These are phyloP conservation scores for Monosporozyma solicola DNA, from an alignment of 805 yeast genomes.

Conservation along the genomic window DNA sequence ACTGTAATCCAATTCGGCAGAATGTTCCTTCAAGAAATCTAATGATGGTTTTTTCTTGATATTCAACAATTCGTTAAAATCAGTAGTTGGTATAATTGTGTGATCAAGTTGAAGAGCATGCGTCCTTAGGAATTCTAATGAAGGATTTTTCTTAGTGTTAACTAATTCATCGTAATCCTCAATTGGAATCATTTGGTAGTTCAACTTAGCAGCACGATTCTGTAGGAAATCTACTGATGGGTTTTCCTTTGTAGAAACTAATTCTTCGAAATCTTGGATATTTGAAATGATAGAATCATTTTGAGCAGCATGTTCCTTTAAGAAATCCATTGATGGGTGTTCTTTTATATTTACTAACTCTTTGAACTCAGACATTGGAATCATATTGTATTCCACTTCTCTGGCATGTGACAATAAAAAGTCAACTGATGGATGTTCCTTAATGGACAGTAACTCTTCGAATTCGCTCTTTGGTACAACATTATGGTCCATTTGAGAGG, in stretches of 20 bases:
- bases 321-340: slow-evolving; percentile 11
- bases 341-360: not conserved
- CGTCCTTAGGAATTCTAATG: slow-evolving; percentile 4
- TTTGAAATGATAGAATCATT: not conserved
- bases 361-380: not conserved
- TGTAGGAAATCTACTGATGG: not conserved
- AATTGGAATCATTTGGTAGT: slow-evolving; percentile 6
- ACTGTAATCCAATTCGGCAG: slow-evolving; percentile 4
- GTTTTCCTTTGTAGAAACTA: not conserved
- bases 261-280: slow-evolving; percentile 1
- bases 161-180: slow-evolving; percentile 9
- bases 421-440: not conserved
- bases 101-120: not conserved
- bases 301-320: slow-evolving; percentile 6
- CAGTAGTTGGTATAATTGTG: not conserved
- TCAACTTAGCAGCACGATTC: not conserved
- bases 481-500: not conserved
- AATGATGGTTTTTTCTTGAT: slow-evolving; percentile 2
- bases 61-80: not conserved
- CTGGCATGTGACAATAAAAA: not conserved
- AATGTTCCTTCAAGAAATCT: slow-evolving; percentile 5
- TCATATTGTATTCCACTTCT: not conserved
- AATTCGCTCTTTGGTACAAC: not conserved
- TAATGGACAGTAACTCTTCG: not conserved
- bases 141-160: slow-evolving; percentile 1